Evolutionary conservation across 768 basidiomycete species (phyloP).

Genomic region (Pleurotus sapidus): DNA sequence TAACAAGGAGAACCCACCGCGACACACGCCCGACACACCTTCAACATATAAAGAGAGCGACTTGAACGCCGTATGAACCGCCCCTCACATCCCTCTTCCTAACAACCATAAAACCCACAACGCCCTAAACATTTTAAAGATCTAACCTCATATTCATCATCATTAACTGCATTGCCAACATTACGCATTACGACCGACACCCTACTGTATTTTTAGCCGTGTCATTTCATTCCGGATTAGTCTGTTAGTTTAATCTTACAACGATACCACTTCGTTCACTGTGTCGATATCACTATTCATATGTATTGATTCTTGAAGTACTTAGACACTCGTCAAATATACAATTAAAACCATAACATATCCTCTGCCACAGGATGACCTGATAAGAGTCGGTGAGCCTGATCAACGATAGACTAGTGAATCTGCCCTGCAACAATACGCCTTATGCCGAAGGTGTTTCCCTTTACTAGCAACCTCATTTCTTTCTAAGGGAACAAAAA

Average conservation of each 20-base stretch:
- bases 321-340: neutral
- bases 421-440: too few relatives aligned
- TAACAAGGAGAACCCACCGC: constrained; percentile 13
- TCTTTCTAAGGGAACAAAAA: too few relatives aligned
- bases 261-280: constrained; percentile 8
- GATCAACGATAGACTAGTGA: too few relatives aligned
- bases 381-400: too few relatives aligned
- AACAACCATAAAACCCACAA: neutral
- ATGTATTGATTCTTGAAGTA: constrained; percentile 6
- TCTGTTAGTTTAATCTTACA: neutral
- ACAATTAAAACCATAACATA: neutral
- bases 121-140: neutral
- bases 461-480: too few relatives aligned
- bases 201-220: constrained; percentile 8
- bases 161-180: neutral
- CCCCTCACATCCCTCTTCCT: neutral
- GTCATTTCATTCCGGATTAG: neutral
- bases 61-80: constrained; percentile 15
- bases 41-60: constrained; percentile 8
- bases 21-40: constrained; percentile 15
- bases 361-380: too few relatives aligned
- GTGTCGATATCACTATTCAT: constrained; percentile 11
- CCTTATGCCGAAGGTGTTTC: too few relatives aligned
- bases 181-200: neutral
- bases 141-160: neutral